Base-by-base conservation (phyloP, 129 eudicot genomes). In the Artemisia tridentata region DNA sequence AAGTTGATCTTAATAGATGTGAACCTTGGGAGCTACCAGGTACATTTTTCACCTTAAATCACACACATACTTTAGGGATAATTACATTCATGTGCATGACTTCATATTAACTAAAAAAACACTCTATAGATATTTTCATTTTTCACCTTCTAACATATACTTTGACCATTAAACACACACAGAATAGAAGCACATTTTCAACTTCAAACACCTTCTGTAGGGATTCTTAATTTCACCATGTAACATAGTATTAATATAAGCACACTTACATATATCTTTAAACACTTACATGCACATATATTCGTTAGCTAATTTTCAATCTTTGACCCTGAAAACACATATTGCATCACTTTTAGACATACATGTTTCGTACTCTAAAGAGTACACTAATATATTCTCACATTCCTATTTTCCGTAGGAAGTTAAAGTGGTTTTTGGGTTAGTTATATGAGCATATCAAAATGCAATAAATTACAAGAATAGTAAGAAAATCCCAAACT, bases 11-110 rank as follows among this genome's bases (percentile, higher is more conserved):
- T 63, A 87, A 82, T 49, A 75, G 89, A 45, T 84, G 87, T 55
- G 95, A 87, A 72, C 95, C 95, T 19, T 87, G 95, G 95, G 89
- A 87, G 17, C 84, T 87, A 10, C 95, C 95, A 48, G 89, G 95
- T 86, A 71, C 9, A 49, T 45, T 49, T 3, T 18, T 50, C 17
- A 50, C 52, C 8, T 4, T 41, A 3, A 41, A 15, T 54, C 47
- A 21, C 38, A 11, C 27, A 17, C 70, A 63, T 13, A 34, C 51
- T 38, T 62, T 38, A 63, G 50, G 52, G 68, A 1, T 11, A 63
- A 20, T 54, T n/a, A 3, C 41, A 38, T 38, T 38, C 45, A 38
- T 38, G 45, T 38, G 45, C 45, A 19, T 67, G 49, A 46, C 41
- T 18, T 34, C 51, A 11, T 10, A 50, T 73, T 65, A 65, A 52